Evolutionary conservation across 352 stramenopile species (phyloP).

Genomic region (Pythium scleroteichum): DNA sequence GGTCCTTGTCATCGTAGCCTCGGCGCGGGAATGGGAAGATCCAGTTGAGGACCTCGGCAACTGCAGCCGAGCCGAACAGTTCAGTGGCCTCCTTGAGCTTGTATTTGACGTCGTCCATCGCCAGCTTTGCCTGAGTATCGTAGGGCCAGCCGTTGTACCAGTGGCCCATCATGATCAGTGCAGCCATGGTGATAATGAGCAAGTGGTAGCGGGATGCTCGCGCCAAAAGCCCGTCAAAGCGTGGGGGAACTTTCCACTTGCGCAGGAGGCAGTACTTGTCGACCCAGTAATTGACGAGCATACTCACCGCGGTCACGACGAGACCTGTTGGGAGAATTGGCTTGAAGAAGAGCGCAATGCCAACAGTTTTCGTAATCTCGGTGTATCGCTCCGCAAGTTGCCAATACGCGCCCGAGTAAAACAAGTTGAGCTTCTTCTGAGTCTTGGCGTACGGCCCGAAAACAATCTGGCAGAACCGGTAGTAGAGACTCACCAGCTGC

Average conservation of each 20-base stretch:
- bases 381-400: conserved; percentile 69
- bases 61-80: conserved; percentile 23
- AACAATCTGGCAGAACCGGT: conserved; percentile 45
- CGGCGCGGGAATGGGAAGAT: conserved; percentile 55
- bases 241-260: conserved; percentile 68
- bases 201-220: conserved; percentile 66
- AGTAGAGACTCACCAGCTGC: conserved; percentile 58
- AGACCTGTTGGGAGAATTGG: conserved; percentile 61
- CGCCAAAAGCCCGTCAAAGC: conserved; percentile 64
- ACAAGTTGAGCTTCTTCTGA: conserved; percentile 76
- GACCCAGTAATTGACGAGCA: conserved; percentile 83
- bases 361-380: conserved; percentile 65
- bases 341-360: conserved; percentile 71
- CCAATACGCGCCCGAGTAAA: conserved; percentile 73
- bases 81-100: conserved; percentile 30
- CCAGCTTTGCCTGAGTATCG: conserved; percentile 38
- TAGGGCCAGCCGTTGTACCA: conserved; percentile 85
- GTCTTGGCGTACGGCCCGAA: conserved; percentile 57
- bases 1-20: conserved; percentile 39
- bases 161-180: conserved; percentile 75
- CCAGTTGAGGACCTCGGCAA: conserved; percentile 41
- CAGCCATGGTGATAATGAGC: conserved; percentile 57
- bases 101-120: conserved; percentile 31
- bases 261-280: conserved; percentile 83
- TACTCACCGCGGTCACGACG: conserved; percentile 57